Percentiles rank a stretch among this genome's conserved stretches.
phyloP scores from a whole-genome alignment of 164 flowering plant genomes.

The Vitis labrusca region DNA sequence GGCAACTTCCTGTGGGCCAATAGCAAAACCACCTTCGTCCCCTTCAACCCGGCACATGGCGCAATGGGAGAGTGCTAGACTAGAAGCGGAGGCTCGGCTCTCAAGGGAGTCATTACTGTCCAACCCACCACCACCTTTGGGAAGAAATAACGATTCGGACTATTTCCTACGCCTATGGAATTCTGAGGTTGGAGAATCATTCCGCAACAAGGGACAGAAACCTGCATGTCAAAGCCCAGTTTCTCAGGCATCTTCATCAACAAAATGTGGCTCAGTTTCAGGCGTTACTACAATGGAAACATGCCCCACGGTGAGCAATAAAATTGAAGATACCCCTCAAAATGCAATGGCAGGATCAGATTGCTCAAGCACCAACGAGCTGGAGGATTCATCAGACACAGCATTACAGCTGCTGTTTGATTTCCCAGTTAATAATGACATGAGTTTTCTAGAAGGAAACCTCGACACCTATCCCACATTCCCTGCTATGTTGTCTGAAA shows the following conservation, averaged over 20 bases:
- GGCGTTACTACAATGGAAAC: slow-evolving; percentile 28
- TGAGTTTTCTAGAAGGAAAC: slow-evolving; percentile 69
- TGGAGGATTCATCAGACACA: slow-evolving; percentile 64
- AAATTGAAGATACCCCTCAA: slow-evolving; percentile 24
- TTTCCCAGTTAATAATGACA: slow-evolving; percentile 61
- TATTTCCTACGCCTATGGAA: slow-evolving; percentile 79
- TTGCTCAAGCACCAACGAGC: slow-evolving; percentile 54
- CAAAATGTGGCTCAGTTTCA: slow-evolving; percentile 46
- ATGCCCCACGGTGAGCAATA: slow-evolving; percentile 13
- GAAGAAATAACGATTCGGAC: slow-evolving; percentile 38
- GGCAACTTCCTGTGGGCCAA: slow-evolving; percentile 13
- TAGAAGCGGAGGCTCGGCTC: slow-evolving; percentile 91
- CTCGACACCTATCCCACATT: slow-evolving; percentile 22
- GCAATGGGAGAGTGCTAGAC: slow-evolving; percentile 98
- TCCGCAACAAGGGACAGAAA: slow-evolving; percentile 38
- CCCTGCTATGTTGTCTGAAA: slow-evolving; percentile 11
- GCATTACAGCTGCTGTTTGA: slow-evolving; percentile 73
- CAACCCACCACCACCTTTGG: slow-evolving; percentile 12
- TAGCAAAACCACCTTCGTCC: slow-evolving; percentile 18
- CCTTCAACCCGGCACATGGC: slow-evolving; percentile 85
- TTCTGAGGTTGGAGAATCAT: slow-evolving; percentile 86
- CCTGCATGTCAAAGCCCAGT: slow-evolving; percentile 39
- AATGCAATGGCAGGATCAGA: slow-evolving; percentile 35
- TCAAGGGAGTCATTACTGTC: slow-evolving; percentile 59
- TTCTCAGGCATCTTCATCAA: slow-evolving; percentile 57